Percentiles rank a stretch among this genome's conserved stretches.
Conservation (phyloP, 2,329 filamentous ascomycete genomes). For the Fusarium lyarnte region DNA sequence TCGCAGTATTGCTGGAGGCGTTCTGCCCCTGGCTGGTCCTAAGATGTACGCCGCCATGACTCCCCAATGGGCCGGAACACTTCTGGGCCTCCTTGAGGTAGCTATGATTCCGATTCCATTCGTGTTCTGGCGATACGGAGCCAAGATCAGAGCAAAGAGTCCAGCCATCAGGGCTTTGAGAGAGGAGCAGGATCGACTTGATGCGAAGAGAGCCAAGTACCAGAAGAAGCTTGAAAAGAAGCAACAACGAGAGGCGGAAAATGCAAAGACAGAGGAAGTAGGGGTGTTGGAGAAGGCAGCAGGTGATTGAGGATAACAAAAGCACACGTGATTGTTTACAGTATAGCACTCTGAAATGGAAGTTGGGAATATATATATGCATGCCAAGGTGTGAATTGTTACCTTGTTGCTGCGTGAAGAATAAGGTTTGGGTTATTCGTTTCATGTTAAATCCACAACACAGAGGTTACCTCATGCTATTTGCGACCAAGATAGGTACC, state of each 20-base stretch:
- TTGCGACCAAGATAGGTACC: not conserved
- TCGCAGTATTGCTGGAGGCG: slow-evolving; percentile 78
- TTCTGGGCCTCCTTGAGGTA: slow-evolving; percentile 78
- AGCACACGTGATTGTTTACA: not conserved
- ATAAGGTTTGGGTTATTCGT: not conserved
- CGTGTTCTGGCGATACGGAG: slow-evolving; percentile 75
- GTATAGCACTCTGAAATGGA: not conserved
- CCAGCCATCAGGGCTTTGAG: slow-evolving; percentile 56
- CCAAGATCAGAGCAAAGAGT: slow-evolving; percentile 62
- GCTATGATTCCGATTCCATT: slow-evolving; percentile 81
- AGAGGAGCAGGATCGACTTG: slow-evolving; percentile 54
- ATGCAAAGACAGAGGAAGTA: not conserved
- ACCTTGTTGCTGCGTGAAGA: not conserved
- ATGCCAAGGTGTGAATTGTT: not conserved
- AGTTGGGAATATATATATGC: not conserved
- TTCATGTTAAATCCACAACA: not conserved
- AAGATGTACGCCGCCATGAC: slow-evolving; percentile 75
- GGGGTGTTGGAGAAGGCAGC: slow-evolving; percentile 16
- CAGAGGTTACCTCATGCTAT: not conserved
- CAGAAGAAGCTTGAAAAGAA: slow-evolving; percentile 40
- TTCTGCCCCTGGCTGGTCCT: slow-evolving; percentile 78
- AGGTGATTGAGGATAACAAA: not conserved
- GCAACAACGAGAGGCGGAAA: slow-evolving; percentile 3
- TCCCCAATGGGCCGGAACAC: slow-evolving; percentile 81
- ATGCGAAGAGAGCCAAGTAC: slow-evolving; percentile 46